A percentile compares a stretch with the other conserved stretches of the same genome.
Evolutionary conservation across 2,329 filamentous ascomycete species (phyloP).

Genomic region (Ciborinia camelliae): DNA sequence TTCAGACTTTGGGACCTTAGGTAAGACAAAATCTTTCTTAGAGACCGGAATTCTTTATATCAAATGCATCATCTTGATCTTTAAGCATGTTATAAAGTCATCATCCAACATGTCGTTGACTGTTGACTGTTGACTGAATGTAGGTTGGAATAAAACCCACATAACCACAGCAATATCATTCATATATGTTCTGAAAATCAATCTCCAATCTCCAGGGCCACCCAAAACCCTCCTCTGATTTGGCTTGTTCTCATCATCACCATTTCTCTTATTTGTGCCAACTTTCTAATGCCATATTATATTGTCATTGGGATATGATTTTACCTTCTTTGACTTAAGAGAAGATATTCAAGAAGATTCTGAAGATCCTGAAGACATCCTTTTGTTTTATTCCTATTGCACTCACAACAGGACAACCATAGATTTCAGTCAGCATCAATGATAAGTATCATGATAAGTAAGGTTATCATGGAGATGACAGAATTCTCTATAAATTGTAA

Average conservation of each 20-base stretch:
- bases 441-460: not conserved
- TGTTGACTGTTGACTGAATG: not conserved
- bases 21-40: no score
- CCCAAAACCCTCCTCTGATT: no score
- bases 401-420: not conserved
- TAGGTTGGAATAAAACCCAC: not conserved
- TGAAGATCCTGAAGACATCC: no score
- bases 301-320: not conserved
- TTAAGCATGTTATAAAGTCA: not conserved
- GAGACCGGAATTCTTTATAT: not conserved
- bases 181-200: not conserved
- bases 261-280: not conserved
- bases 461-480: no score
- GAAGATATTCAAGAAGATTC: not conserved
- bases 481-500: not conserved
- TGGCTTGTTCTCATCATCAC: not conserved
- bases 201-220: not conserved
- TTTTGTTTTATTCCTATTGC: not conserved
- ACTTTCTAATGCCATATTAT: not conserved
- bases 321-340: not conserved
- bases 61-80: not conserved
- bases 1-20: no score
- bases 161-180: no score
- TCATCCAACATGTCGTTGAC: no score
- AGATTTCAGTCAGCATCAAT: not conserved